These are phyloP conservation scores for Cercophora scortea DNA, from an alignment of 495 filamentous ascomycete genomes.

Conservation along the genomic window DNA sequence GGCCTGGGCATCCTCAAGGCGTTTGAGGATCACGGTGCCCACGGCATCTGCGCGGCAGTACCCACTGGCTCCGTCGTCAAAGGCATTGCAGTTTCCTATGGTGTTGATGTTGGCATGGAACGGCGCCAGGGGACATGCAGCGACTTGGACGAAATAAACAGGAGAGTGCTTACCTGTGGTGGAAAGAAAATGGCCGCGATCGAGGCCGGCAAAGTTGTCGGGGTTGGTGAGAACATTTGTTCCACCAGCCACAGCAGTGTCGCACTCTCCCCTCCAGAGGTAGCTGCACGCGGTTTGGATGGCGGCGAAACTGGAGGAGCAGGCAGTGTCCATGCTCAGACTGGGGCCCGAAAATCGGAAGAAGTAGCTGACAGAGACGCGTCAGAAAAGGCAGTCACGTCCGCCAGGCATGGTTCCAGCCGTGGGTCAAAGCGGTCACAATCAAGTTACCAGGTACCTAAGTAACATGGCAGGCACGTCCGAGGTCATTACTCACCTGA, in stretches of 20 bases:
- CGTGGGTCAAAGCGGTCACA: too few species aligned
- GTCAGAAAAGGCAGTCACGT: too few species aligned
- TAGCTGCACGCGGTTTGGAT: conserved; percentile 79
- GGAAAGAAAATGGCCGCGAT: conserved; percentile 74
- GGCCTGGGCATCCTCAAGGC: conserved; percentile 62
- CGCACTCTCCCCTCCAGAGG: conserved; percentile 73
- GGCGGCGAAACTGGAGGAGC: conserved; percentile 76
- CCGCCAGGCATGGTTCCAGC: too few species aligned
- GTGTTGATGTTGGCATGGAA: too few species aligned
- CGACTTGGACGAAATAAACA: too few species aligned
- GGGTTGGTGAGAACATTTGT: conserved; percentile 75
- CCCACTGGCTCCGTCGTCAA: conserved; percentile 67
- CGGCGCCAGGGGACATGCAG: too few species aligned
- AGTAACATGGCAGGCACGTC: too few species aligned
- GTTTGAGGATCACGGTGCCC: conserved; percentile 64
- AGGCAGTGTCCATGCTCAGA: conserved; percentile 82
- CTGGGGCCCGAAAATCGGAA: conserved; percentile 86
- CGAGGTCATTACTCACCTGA: conserved; percentile 33
- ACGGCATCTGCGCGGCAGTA: conserved; percentile 72
- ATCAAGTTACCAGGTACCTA: too few species aligned
- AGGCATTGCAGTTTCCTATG: conserved; percentile 16
- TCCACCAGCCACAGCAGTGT: conserved; percentile 78
- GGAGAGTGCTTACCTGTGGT: conserved; percentile 73
- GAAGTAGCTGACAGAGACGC: conserved; percentile 41
- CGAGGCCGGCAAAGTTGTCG: conserved; percentile 78